A percentile compares a stretch with the other conserved stretches of the same genome.
These are phyloP conservation scores for Vitis amurensis DNA, from an alignment of 164 flowering plant species.

Conservation along the genomic window DNA sequence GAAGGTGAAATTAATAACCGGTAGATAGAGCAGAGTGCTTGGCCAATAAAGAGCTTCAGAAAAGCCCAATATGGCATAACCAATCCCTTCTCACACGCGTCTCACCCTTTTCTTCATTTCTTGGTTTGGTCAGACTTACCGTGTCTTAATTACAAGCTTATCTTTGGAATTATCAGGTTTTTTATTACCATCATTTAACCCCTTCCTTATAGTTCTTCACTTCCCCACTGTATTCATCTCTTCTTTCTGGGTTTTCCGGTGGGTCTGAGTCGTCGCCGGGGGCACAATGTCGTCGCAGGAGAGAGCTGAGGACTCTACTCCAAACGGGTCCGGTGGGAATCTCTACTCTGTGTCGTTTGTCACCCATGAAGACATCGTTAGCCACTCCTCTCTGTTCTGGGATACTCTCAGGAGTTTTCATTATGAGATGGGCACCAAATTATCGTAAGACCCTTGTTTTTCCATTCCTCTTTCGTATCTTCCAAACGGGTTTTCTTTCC, in stretches of 20 bases:
- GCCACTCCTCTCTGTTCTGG: conserved; percentile 44
- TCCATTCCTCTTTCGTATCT: neutral
- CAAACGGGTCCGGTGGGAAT: conserved; percentile 22
- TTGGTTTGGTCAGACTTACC: conserved; percentile 14
- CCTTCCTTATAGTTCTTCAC: neutral
- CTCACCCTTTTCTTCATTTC: conserved; percentile 20
- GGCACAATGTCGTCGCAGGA: conserved; percentile 23
- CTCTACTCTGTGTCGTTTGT: conserved; percentile 54
- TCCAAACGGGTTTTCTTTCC: neutral
- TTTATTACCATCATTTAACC: neutral
- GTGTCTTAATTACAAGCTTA: conserved; percentile 12
- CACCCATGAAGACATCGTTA: conserved; percentile 56
- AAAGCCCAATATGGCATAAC: conserved; percentile 32
- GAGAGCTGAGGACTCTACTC: neutral
- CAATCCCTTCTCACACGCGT: conserved; percentile 40
- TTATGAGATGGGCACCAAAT: conserved; percentile 49
- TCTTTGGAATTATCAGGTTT: conserved; percentile 9
- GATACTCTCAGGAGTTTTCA: conserved; percentile 66
- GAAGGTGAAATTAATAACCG: conserved; percentile 11
- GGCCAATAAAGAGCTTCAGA: conserved; percentile 9
- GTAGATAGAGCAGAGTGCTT: conserved; percentile 1
- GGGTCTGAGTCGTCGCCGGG: neutral
- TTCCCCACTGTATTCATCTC: neutral
- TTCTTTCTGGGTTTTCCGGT: conserved; percentile 2
- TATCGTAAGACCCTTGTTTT: conserved; percentile 41